These are phyloP conservation scores for Cornus florida DNA, from an alignment of 148 eudicot genomes.

Conservation along the genomic window DNA sequence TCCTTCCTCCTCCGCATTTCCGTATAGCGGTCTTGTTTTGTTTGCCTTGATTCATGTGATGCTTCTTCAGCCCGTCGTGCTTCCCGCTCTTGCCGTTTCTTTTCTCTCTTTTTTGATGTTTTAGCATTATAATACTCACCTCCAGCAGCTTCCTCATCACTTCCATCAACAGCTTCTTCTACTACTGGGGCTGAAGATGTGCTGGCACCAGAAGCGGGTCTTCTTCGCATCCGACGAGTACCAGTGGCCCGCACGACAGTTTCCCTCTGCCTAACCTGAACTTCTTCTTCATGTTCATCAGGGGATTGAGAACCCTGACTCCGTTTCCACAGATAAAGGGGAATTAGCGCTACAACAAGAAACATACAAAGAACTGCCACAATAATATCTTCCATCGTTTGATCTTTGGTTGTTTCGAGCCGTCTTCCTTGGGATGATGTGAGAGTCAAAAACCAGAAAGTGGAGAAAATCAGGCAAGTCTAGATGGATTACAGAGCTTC, in stretches of 20 bases:
- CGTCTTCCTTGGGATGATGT: background rate
- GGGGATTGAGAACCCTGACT: constrained; percentile 46
- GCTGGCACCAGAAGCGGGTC: constrained; percentile 79
- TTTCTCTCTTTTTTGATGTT: constrained; percentile 77
- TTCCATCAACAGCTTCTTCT: constrained; percentile 65
- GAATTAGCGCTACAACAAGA: constrained; percentile 60
- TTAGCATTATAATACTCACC: constrained; percentile 45
- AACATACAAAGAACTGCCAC: constrained; percentile 72
- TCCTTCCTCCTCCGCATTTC: constrained; percentile 89
- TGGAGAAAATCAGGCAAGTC: no score
- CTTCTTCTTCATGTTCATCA: constrained; percentile 57
- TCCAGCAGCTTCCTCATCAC: constrained; percentile 79
- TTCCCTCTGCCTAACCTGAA: constrained; percentile 76
- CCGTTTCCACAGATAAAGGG: constrained; percentile 86
- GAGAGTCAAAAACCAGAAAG: no score
- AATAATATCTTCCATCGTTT: constrained; percentile 73
- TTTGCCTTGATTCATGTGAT: constrained; percentile 67
- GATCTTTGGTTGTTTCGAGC: background rate
- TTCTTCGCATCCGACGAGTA: constrained; percentile 81
- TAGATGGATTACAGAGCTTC: no score
- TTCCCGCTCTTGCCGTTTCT: constrained; percentile 86
- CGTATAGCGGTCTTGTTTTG: constrained; percentile 86
- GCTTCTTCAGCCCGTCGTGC: constrained; percentile 97
- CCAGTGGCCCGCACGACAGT: constrained; percentile 70
- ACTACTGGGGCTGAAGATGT: constrained; percentile 64